Evolutionary conservation across 371 early-diverging fungal genomes (phyloP).

Genomic region (Lichtheimia corymbifera): DNA sequence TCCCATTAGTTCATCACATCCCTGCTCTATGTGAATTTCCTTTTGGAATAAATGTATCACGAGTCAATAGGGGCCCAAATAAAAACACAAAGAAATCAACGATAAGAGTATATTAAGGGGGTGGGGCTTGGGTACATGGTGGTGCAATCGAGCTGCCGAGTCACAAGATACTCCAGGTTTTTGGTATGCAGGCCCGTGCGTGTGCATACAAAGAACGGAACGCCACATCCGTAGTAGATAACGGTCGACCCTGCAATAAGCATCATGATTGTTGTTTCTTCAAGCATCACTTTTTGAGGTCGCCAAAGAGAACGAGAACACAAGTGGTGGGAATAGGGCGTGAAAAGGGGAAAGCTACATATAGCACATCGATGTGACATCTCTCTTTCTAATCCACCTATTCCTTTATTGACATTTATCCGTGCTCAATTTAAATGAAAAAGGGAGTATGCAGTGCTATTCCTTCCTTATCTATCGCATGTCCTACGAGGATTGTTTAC

Average conservation of each 20-base stretch:
- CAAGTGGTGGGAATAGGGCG: not conserved
- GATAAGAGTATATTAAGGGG: not conserved
- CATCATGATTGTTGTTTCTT: not conserved
- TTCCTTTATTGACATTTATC: not conserved
- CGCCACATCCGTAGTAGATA: not conserved
- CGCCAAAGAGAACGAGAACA: not conserved
- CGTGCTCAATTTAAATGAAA: no score
- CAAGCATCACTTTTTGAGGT: not conserved
- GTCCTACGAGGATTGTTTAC: not conserved
- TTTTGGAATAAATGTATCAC: no score
- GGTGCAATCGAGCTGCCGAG: not conserved
- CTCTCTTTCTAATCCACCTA: not conserved
- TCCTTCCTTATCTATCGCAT: not conserved
- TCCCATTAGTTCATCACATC: no score
- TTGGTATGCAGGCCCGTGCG: not conserved
- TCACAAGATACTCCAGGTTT: not conserved
- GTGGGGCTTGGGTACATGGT: not conserved
- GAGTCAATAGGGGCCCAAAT: not conserved
- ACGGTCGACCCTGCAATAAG: not conserved
- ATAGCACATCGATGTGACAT: not conserved
- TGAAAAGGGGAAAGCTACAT: no score
- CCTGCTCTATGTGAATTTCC: no score
- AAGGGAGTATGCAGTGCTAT: no score
- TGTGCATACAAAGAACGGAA: not conserved
- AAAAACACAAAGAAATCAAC: not conserved